A percentile compares a stretch with the other conserved stretches of the same genome.
phyloP scores from a whole-genome alignment of 106 monocot genomes.

The Dioscorea dumetorum region DNA sequence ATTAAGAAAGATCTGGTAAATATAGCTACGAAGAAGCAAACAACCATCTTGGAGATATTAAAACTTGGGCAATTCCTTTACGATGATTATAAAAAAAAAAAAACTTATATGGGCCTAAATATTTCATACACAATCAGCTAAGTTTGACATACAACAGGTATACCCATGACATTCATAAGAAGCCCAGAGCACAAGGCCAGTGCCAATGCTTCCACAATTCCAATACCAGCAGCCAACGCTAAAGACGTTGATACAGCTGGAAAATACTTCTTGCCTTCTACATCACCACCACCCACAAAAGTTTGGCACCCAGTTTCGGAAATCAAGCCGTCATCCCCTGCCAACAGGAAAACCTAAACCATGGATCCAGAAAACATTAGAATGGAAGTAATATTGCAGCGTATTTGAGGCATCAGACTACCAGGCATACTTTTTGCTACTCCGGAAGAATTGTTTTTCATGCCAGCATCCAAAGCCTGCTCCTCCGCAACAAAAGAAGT shows the following conservation, averaged over 20 bases:
- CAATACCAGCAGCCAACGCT: constrained; percentile 74
- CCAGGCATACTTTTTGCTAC: not conserved
- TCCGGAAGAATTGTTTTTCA: not conserved
- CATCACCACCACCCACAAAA: not conserved
- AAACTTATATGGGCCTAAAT: not conserved
- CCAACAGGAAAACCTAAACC: not conserved
- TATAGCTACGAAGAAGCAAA: too few species aligned
- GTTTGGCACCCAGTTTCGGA: too few species aligned
- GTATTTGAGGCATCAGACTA: not conserved
- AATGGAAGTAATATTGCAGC: not conserved
- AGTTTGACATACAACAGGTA: constrained; percentile 64
- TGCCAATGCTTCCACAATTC: constrained; percentile 56
- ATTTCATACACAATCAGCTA: constrained; percentile 4
- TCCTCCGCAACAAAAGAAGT: constrained; percentile 99
- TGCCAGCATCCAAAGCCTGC: constrained; percentile 32
- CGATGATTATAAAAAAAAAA: too few species aligned
- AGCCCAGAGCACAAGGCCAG: constrained; percentile 53
- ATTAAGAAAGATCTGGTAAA: too few species aligned
- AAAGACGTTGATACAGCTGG: constrained; percentile 90
- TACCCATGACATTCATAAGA: constrained; percentile 77
- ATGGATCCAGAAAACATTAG: too few species aligned
- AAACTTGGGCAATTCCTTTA: too few species aligned
- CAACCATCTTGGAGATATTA: too few species aligned
- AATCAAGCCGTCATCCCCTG: not conserved
- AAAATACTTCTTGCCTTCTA: constrained; percentile 46